Conservation (phyloP, 2,329 filamentous ascomycete species). For the Aspergillus sp. region DNA sequence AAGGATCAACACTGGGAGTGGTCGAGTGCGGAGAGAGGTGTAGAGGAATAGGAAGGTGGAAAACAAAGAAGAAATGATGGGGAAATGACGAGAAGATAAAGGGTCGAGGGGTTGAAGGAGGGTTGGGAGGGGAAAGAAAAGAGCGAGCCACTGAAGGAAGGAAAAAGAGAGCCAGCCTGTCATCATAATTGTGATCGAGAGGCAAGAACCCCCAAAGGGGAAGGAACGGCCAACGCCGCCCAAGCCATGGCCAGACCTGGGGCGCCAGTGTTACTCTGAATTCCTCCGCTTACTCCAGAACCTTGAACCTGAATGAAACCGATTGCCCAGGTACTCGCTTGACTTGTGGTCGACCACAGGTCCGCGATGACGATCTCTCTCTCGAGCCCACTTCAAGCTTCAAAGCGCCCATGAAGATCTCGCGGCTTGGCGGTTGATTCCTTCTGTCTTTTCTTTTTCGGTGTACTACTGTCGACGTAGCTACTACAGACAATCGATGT, state of each 20-base stretch:
- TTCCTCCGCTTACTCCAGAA: background rate
- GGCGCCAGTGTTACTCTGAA: slow-evolving; percentile 7
- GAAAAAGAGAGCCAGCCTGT: slow-evolving; percentile 11
- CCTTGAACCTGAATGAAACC: background rate
- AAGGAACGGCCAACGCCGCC: slow-evolving; percentile 12
- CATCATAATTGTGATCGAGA: slow-evolving; percentile 11
- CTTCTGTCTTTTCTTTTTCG: slow-evolving; percentile 7
- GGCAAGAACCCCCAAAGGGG: slow-evolving; percentile 19
- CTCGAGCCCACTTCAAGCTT: slow-evolving; percentile 1
- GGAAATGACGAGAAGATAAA: slow-evolving; percentile 11
- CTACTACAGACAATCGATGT: background rate
- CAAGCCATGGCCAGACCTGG: background rate
- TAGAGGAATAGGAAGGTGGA: slow-evolving; percentile 8
- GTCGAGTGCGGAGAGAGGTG: background rate
- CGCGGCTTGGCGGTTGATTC: slow-evolving; percentile 7
- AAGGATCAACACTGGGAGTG: slow-evolving; percentile 4
- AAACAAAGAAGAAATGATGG: slow-evolving; percentile 8
- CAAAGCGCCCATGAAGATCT: slow-evolving; percentile 11
- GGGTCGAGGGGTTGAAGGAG: background rate
- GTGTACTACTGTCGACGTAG: background rate
- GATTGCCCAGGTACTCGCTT: background rate
- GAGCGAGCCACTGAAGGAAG: background rate
- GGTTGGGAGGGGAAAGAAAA: slow-evolving; percentile 5
- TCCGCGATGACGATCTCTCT: slow-evolving; percentile 5
- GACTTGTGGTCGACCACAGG: background rate